These are phyloP conservation scores for Boletus sp. DNA, from an alignment of 1,284 basidiomycete genomes.

Conservation along the genomic window DNA sequence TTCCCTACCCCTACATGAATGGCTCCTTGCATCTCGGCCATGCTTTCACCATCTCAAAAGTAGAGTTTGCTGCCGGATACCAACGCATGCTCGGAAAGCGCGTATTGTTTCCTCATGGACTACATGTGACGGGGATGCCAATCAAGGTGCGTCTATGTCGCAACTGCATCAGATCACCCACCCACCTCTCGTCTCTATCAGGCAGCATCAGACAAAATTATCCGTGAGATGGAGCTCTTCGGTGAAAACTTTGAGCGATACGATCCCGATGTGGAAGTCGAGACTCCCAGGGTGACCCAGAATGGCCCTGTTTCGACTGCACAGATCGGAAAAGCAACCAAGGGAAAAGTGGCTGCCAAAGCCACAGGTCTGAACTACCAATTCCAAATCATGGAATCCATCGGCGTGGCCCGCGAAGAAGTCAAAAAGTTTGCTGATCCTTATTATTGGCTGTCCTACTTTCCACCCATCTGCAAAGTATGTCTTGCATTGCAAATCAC, in stretches of 20 bases:
- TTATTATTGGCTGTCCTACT: constrained; percentile 88
- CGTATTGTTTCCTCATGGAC: constrained; percentile 91
- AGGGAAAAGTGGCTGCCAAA: constrained; percentile 94
- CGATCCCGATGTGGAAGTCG: constrained; percentile 48
- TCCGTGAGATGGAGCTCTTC: constrained; percentile 96
- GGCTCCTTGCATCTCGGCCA: constrained; percentile 96
- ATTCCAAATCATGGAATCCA: constrained; percentile 98
- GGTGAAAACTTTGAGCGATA: constrained; percentile 86
- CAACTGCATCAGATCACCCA: neutral
- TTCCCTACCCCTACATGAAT: constrained; percentile 98
- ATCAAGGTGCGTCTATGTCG: constrained; percentile 74
- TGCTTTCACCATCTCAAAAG: constrained; percentile 97
- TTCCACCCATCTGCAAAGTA: constrained; percentile 92
- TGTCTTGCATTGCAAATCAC: constrained; percentile 27
- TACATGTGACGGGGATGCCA: constrained; percentile 98
- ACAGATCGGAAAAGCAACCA: constrained; percentile 82
- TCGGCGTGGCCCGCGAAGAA: constrained; percentile 82
- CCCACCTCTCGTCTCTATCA: constrained; percentile 29
- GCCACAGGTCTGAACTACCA: constrained; percentile 94
- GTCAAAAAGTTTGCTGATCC: constrained; percentile 97
- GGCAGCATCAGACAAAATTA: constrained; percentile 95
- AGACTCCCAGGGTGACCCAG: constrained; percentile 39
- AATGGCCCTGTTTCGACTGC: constrained; percentile 36
- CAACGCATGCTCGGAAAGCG: constrained; percentile 95
- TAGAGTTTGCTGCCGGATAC: constrained; percentile 95